Evolutionary conservation across 2,329 filamentous ascomycete species (phyloP), one percentile per base, ranked within the genome.

Genomic region (Trichoderma pleuroti): DNA sequence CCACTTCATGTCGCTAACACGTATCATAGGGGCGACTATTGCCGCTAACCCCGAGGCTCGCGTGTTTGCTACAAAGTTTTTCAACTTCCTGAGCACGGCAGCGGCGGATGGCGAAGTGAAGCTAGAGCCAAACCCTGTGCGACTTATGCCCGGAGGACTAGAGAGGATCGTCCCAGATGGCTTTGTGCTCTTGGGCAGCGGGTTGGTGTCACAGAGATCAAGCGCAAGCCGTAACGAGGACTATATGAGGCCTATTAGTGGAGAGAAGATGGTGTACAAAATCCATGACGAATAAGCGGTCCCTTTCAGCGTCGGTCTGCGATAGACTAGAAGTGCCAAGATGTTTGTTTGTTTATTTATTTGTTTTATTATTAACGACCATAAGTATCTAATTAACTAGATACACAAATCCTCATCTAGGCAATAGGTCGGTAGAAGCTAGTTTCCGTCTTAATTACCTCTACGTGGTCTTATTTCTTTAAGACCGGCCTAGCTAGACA

Each of bases 171-270:
- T 74, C 1, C 56, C 69, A 0, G 78, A 80, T 57, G 78, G 78
- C 0, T 78, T 81, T 49, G 14, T 65, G 0, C 70, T 81, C 21
- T 69, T 80, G 0, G 77, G 77, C 0, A 67, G 72, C 2, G 72
- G 72, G 0, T 49, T 59, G 1, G 77, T 82, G 8, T 65, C 61
- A 9, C 28, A 71, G 64, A 39, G 73, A 73, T 1, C 74, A 72
- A 16, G 75, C 78, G 11, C 59, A 64, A n/a, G 67, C 24, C 2
- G 54, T 2, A 18, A 18, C 1, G 77, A 81, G 63, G 74, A 75
- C 0, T 78, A 77, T 64, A 82, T 83, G 80, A 75, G 73, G 1
- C 80, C 81, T 0, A 74, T 84, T 1, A 82, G 81, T 68, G 81
- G 75, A 0, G 82, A 84, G 74, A 84, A 84, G 74, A 63, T 83